phyloP scores from a whole-genome alignment of 2,329 filamentous ascomycete genomes.

The Teratosphaeriaceae sp. region DNA sequence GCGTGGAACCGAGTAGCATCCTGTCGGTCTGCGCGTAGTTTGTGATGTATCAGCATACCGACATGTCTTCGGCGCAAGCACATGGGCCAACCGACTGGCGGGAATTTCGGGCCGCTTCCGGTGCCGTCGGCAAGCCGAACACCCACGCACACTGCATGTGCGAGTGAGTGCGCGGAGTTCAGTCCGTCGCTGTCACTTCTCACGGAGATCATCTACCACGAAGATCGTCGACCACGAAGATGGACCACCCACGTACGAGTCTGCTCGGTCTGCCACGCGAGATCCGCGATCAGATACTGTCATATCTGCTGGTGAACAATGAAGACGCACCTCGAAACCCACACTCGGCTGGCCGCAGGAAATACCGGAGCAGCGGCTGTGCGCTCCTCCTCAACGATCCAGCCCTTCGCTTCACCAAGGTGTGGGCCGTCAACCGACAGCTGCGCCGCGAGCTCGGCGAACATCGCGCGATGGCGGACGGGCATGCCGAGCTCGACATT shows the following conservation, averaged over 20 bases:
- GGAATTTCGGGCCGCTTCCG: no score
- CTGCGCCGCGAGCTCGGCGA: slow-evolving; percentile 15
- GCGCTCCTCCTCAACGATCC: slow-evolving; percentile 11
- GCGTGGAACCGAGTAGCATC: not conserved
- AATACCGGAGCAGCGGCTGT: not conserved
- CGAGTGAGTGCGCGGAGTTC: no score
- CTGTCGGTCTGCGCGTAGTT: no score
- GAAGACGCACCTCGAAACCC: slow-evolving; percentile 7
- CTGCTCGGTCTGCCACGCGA: slow-evolving; percentile 18
- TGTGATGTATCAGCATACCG: no score
- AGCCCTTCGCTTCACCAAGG: slow-evolving; percentile 8
- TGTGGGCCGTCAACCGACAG: slow-evolving; percentile 12
- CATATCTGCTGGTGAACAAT: slow-evolving; percentile 9
- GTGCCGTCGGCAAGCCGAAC: no score
- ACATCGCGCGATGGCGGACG: slow-evolving; percentile 10
- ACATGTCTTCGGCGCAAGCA: no score
- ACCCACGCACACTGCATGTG: no score
- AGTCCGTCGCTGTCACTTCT: no score
- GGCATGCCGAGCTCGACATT: slow-evolving; percentile 16
- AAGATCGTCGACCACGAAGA: not conserved
- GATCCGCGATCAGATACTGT: slow-evolving; percentile 17
- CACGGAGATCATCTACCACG: no score
- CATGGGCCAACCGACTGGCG: no score
- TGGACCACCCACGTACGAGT: not conserved
- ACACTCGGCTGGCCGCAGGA: slow-evolving; percentile 7